Percentiles rank a stretch among this genome's conserved stretches.
Evolutionary conservation across 2,329 filamentous ascomycete genomes (phyloP).

Genomic region (Triangularia verruculosa): DNA sequence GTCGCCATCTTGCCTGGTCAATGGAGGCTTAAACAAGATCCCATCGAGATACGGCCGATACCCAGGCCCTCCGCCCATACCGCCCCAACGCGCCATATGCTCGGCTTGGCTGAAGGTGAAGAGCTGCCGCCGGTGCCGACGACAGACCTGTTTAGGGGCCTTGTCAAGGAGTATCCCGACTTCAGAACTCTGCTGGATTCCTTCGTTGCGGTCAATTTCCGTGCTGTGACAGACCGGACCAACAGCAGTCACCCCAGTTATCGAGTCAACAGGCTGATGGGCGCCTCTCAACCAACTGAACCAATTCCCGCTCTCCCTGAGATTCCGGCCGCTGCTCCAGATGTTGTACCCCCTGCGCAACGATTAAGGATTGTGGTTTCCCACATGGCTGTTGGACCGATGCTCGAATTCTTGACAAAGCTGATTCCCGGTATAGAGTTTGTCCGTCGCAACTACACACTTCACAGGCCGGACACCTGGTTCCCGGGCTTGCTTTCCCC

Average conservation of each 20-base stretch:
- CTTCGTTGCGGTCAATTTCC: conserved; percentile 29
- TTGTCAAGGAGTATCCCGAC: conserved; percentile 21
- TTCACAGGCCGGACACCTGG: conserved; percentile 25
- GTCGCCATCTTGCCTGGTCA: background rate
- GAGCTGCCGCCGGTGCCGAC: conserved; percentile 9
- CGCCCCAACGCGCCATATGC: background rate
- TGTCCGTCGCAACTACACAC: conserved; percentile 32
- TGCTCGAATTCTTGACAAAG: conserved; percentile 21
- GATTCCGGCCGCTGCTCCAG: conserved; percentile 23
- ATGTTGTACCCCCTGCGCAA: conserved; percentile 11
- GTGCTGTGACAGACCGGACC: background rate
- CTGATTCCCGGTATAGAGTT: conserved; percentile 28
- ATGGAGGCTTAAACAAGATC: background rate
- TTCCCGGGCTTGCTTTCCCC: conserved; percentile 33
- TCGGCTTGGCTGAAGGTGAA: background rate
- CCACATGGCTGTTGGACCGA: conserved; percentile 2
- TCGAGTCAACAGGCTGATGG: background rate
- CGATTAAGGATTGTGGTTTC: conserved; percentile 30
- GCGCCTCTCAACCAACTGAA: background rate
- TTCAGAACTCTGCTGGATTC: conserved; percentile 25
- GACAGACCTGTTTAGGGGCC: conserved; percentile 21
- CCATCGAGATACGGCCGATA: background rate
- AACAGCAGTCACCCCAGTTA: background rate
- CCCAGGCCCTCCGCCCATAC: background rate
- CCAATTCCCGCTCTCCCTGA: conserved; percentile 18